Evolutionary conservation across 495 filamentous ascomycete genomes (phyloP), one percentile per base, ranked within the genome.

Genomic region (Aspergillus ostianus): DNA sequence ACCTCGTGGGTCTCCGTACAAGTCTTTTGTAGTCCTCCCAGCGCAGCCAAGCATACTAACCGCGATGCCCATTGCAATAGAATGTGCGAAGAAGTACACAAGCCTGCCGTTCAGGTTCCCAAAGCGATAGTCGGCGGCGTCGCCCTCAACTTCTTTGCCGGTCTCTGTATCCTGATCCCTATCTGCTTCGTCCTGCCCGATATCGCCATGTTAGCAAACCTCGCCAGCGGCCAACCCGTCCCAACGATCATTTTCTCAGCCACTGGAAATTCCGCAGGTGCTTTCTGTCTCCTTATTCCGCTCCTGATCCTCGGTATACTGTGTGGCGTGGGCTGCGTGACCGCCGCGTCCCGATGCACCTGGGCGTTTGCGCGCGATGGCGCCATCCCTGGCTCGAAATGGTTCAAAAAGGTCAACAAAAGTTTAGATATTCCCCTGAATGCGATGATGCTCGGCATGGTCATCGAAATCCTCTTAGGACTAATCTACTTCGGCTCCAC

Each of bases 251-350:
- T 68, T 19, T 57, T 58, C 20, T 61, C 55, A 19, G 50, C 62
- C 29, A 64, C 51, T 13, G 69, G 62, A 47, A 61, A 58, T 51
- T 57, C 67, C 6, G 59, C 53, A 2, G 87, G 87, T 4, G 87
- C 85, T 2, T 85, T 91, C 47, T 85, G 79, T 6, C 77, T 91
- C 0, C 77, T 89, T 20, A 81, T 88, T 61, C 77, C 89, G 1
- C 79, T 89, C 50, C 73, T 90, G 3, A 79, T 85, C 29, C 84
- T 90, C 62, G 78, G 89, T 47, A 63, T 90, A 1, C 87, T 89
- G 67, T 86, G 85, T 7, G 79, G 78, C 8, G 84, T 80, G 3
- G 82, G 79, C 13, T 82, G 88, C 57, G 84, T 87, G 77, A 87
- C 87, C 7, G 87, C 87, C 4, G 81, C 80, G 30, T 84, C 77